Evolutionary conservation across 2,329 filamentous ascomycete species (phyloP).

Genomic region (Aspergillus persii): DNA sequence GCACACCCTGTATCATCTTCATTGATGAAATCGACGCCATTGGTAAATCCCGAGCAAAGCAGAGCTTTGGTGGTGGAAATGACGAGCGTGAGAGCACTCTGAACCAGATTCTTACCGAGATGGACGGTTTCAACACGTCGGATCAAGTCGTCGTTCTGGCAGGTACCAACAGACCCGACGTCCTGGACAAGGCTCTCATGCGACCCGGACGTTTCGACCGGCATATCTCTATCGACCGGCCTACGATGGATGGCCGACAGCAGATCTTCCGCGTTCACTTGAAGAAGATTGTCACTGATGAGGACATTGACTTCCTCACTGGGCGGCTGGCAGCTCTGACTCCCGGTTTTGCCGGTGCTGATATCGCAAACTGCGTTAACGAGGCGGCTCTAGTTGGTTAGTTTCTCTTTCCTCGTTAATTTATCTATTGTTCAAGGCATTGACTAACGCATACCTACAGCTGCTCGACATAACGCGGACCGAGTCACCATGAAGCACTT

Average conservation of each 20-base stretch:
- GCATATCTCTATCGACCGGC: slow-evolving; percentile 91
- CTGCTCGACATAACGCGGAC: slow-evolving; percentile 77
- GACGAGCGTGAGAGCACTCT: slow-evolving; percentile 96
- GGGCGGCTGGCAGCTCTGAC: slow-evolving; percentile 89
- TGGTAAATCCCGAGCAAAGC: slow-evolving; percentile 81
- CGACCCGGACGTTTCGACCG: slow-evolving; percentile 94
- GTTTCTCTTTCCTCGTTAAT: slow-evolving; percentile 29
- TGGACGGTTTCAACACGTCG: slow-evolving; percentile 97
- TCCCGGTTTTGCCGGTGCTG: slow-evolving; percentile 93
- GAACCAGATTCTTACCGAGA: slow-evolving; percentile 97
- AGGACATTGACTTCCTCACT: slow-evolving; percentile 82
- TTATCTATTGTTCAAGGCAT: neutral
- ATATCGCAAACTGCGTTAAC: slow-evolving; percentile 98
- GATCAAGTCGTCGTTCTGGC: slow-evolving; percentile 96
- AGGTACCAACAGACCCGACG: slow-evolving; percentile 92
- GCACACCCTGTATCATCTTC: slow-evolving; percentile 97
- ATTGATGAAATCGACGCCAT: slow-evolving; percentile 99
- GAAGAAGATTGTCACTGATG: slow-evolving; percentile 88
- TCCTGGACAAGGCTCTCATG: slow-evolving; percentile 94
- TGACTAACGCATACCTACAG: slow-evolving; percentile 45
- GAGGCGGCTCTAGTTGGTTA: slow-evolving; percentile 93
- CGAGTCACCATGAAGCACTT: slow-evolving; percentile 87
- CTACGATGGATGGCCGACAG: slow-evolving; percentile 93
- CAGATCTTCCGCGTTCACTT: slow-evolving; percentile 96
- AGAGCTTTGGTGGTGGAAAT: slow-evolving; percentile 83